Conservation (phyloP, 129 eudicot genomes). For the Oenanthe sinensis region DNA sequence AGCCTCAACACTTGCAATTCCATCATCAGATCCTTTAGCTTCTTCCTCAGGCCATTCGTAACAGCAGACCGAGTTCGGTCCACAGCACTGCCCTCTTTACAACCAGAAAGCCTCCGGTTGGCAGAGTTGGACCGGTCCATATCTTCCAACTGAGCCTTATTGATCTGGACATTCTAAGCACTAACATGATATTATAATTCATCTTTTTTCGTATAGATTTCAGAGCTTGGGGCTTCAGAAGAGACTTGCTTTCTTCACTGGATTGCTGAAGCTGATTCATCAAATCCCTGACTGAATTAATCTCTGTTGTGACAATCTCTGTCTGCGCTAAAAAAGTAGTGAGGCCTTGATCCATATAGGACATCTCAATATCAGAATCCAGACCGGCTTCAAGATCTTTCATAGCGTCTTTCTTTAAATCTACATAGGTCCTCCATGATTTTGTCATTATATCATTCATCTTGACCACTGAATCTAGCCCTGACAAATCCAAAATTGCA, state of each 20-base stretch:
- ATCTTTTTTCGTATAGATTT: constrained; percentile 35
- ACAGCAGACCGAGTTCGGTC: constrained; percentile 69
- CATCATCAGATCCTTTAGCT: constrained; percentile 82
- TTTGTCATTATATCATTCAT: constrained; percentile 87
- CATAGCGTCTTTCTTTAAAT: constrained; percentile 67
- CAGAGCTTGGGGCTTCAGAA: constrained; percentile 53
- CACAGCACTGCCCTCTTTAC: constrained; percentile 55
- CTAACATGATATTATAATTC: constrained; percentile 40
- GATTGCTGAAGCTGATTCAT: constrained; percentile 30
- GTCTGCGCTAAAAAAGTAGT: constrained; percentile 58
- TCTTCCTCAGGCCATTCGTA: constrained; percentile 81
- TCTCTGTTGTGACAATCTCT: constrained; percentile 52
- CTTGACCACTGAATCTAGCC: constrained; percentile 7
- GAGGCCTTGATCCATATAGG: constrained; percentile 51
- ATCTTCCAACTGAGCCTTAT: constrained; percentile 42
- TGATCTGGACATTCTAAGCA: constrained; percentile 46
- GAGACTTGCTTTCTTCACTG: constrained; percentile 49
- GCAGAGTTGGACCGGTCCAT: constrained; percentile 59
- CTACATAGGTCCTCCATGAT: constrained; percentile 78
- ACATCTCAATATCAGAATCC: constrained; percentile 37
- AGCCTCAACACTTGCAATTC: constrained; percentile 75
- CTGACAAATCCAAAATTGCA: too few relatives aligned
- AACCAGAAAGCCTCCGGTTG: constrained; percentile 61
- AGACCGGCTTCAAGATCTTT: constrained; percentile 55
- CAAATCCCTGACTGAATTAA: constrained; percentile 47